phyloP scores from a whole-genome alignment of 106 monocot genomes.

The Triglochin maritima region DNA sequence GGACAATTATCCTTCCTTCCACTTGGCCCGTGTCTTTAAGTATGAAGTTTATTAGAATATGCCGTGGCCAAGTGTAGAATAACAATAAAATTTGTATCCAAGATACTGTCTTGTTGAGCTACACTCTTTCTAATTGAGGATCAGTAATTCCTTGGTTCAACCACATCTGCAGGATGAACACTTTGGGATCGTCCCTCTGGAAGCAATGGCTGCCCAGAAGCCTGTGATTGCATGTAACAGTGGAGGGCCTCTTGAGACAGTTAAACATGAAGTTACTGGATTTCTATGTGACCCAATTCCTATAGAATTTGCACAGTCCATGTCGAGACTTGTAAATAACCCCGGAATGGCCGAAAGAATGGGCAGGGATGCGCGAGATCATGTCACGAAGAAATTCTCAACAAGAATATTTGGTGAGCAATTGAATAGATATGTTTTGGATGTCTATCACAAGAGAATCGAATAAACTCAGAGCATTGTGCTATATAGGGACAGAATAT shows the following conservation, averaged over 20 bases:
- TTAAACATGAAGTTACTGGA: slow-evolving; percentile 47
- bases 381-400: slow-evolving; percentile 48
- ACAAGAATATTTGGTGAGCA: slow-evolving; percentile 44
- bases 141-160: too few relatives aligned
- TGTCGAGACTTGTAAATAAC: slow-evolving; percentile 31
- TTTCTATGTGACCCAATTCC: slow-evolving; percentile 57
- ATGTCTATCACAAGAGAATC: slow-evolving; percentile 37
- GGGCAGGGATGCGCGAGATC: slow-evolving; percentile 44
- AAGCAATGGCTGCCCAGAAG: slow-evolving; percentile 85
- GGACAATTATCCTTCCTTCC: too few relatives aligned
- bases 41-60: too few relatives aligned
- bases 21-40: too few relatives aligned
- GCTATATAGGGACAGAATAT: neutral
- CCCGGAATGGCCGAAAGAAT: slow-evolving; percentile 37
- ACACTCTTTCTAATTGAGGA: too few relatives aligned
- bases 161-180: slow-evolving; percentile 52
- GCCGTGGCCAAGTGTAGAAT: too few relatives aligned
- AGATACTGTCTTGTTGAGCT: too few relatives aligned
- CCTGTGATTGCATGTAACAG: slow-evolving; percentile 92
- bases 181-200: slow-evolving; percentile 82
- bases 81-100: too few relatives aligned
- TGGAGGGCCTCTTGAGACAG: slow-evolving; percentile 68
- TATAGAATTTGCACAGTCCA: slow-evolving; percentile 35
- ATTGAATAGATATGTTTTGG: slow-evolving; percentile 39
- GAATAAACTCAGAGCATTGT: slow-evolving; percentile 20